Conservation (phyloP, 192 early-diverging fungal genomes). For the Gonapodya prolifera region DNA sequence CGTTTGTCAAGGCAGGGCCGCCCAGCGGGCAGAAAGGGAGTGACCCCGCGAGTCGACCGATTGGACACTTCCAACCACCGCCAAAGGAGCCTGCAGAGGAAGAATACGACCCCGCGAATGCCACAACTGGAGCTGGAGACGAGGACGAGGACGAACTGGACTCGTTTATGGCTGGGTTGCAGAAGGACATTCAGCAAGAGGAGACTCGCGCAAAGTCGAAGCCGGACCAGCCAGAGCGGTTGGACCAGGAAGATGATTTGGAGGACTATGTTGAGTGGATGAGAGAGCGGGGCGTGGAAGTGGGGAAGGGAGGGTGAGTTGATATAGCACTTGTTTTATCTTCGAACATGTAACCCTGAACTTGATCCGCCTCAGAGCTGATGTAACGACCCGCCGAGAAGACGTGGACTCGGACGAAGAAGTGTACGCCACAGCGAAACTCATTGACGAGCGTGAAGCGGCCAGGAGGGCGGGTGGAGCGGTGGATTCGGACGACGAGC, state of each 20-base stretch:
- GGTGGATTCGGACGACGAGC: slow-evolving; percentile 14
- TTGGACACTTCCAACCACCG: background rate
- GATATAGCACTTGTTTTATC: background rate
- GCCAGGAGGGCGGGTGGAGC: slow-evolving; percentile 2
- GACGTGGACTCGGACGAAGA: slow-evolving; percentile 68
- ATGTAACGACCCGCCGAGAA: too few relatives aligned
- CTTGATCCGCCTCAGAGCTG: background rate
- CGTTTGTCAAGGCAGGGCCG: background rate
- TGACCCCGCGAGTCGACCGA: background rate
- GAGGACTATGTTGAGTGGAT: slow-evolving; percentile 64
- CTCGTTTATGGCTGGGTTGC: slow-evolving; percentile 70
- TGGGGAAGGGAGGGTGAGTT: slow-evolving; percentile 36
- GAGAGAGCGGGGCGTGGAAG: slow-evolving; percentile 56
- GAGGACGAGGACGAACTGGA: slow-evolving; percentile 66
- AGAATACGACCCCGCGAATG: background rate
- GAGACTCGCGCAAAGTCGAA: slow-evolving; percentile 14
- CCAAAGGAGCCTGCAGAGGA: background rate
- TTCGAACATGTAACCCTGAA: background rate
- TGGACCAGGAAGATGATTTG: slow-evolving; percentile 64
- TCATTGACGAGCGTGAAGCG: slow-evolving; percentile 37
- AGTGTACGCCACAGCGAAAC: slow-evolving; percentile 67
- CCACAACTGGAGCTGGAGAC: slow-evolving; percentile 8
- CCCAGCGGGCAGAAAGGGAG: background rate
- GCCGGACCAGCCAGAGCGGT: slow-evolving; percentile 36
- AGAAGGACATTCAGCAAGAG: slow-evolving; percentile 35